Evolutionary conservation across 1,139 yeast genomes (phyloP), one percentile per base, ranked within the genome.

Genomic region (Blastobotrys malaysiensis): DNA sequence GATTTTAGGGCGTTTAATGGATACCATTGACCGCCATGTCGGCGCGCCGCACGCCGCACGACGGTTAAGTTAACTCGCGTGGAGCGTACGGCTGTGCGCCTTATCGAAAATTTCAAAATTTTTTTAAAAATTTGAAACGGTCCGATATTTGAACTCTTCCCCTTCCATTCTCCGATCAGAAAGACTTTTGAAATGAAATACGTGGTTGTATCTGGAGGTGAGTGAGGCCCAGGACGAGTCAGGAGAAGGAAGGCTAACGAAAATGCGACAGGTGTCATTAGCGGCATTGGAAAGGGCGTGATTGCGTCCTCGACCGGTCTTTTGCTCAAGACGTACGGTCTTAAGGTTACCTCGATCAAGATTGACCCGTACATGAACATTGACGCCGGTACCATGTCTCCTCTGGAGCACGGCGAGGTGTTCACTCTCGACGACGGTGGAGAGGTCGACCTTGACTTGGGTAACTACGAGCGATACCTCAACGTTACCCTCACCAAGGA

Each of bases 351-450:
- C 5, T 90, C 98, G 14, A 93, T 95, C 77, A 93, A 93, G 73
- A 93, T 93, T 68, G 99, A 93, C 76, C 99, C 99, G 47, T 93
- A 93, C 75, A 88, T 93, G 96, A 93, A 93, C 75, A 89, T 93
- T 63, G 99, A 93, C 75, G 99, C 99, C 49, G 99, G 99, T 65
- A 93, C 99, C 53, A 93, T 93, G 99, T 88, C 97, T 47, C 99
- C 99, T 21, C 78, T 93, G 69, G 99, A 93, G 72, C 99, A 93
- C 69, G 99, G 99, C 53, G 99, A 93, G 73, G 96, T 97, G 72
- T 93, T 91, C 70, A 98, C 95, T 52, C 79, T 93, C 67, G 88
- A 93, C 71, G 99, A 93, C 71, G 99, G 99, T 73, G 99, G 99
- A 64, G 99, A 93, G 74, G 97, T 93, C 52, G 99, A 93, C 75